Evolutionary conservation across 148 eudicot genomes (phyloP).

Genomic region (Limonium bicolor): DNA sequence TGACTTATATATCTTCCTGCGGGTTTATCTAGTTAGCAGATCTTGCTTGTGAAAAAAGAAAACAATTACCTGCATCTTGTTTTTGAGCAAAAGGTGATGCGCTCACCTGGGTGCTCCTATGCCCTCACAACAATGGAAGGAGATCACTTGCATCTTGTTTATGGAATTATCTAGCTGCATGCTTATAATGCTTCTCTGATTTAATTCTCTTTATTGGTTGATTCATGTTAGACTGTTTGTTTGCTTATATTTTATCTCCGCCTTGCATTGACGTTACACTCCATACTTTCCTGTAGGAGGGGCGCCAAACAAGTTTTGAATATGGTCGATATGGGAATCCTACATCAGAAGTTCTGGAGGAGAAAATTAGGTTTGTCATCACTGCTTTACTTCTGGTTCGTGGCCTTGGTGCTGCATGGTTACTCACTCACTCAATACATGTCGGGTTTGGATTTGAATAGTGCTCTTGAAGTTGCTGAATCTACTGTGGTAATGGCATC

Average conservation of each 20-base stretch:
- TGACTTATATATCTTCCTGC: too few species aligned
- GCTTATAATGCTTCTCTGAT: too few species aligned
- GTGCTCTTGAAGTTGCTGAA: conserved; percentile 98
- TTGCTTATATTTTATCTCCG: background rate
- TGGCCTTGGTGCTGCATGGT: background rate
- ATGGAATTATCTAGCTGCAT: too few species aligned
- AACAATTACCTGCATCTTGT: too few species aligned
- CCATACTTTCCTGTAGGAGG: conserved; percentile 31
- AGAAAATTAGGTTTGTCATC: conserved; percentile 61
- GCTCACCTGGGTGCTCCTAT: too few species aligned
- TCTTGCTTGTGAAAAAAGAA: too few species aligned
- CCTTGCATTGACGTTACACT: background rate
- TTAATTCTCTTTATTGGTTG: too few species aligned
- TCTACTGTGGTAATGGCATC: conserved; percentile 77
- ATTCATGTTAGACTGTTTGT: background rate
- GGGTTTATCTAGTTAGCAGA: too few species aligned
- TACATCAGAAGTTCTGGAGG: conserved; percentile 51
- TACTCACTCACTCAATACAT: background rate
- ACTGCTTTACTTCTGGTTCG: background rate
- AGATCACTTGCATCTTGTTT: too few species aligned
- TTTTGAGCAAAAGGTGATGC: too few species aligned
- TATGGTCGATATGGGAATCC: conserved; percentile 90
- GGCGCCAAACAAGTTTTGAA: conserved; percentile 63
- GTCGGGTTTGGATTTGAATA: too few species aligned
- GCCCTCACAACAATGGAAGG: too few species aligned